Evolutionary conservation across 208 protist genomes (phyloP).

Genomic region (Porcisia deanei): DNA sequence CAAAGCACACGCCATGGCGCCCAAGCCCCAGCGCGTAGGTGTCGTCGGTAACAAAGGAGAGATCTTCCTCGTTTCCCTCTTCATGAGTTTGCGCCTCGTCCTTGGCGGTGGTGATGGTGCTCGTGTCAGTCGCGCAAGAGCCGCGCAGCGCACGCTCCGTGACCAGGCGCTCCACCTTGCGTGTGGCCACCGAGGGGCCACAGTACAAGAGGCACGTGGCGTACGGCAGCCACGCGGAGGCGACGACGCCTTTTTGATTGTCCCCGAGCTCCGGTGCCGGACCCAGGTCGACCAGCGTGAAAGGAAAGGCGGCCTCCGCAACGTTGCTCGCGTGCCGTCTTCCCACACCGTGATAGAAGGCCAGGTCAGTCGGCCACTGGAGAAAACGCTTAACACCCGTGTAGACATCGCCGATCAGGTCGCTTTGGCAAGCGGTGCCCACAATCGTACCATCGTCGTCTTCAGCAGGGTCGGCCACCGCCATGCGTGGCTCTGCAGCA

Average conservation of each 20-base stretch:
- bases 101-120: neutral
- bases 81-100: neutral
- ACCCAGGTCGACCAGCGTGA: conserved; percentile 67
- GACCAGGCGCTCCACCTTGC: conserved; percentile 50
- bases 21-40: conserved; percentile 85
- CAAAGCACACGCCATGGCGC: conserved; percentile 71
- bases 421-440: neutral
- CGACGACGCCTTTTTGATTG: conserved; percentile 61
- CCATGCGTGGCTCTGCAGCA: neutral
- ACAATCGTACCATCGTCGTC: neutral
- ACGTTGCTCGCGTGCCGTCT: conserved; percentile 41
- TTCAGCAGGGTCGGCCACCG: neutral
- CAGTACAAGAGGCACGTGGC: conserved; percentile 82
- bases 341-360: conserved; percentile 83
- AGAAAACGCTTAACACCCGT: conserved; percentile 51
- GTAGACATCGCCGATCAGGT: conserved; percentile 35
- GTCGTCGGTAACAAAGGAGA: conserved; percentile 61
- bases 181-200: conserved; percentile 58
- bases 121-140: neutral
- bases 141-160: conserved; percentile 5
- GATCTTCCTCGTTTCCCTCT: conserved; percentile 36
- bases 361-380: conserved; percentile 54
- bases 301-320: conserved; percentile 69
- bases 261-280: conserved; percentile 61
- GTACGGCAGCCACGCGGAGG: conserved; percentile 65